These are phyloP conservation scores for Magnaporthiopsis incrustans DNA, from an alignment of 2,329 filamentous ascomycete genomes.

Conservation along the genomic window DNA sequence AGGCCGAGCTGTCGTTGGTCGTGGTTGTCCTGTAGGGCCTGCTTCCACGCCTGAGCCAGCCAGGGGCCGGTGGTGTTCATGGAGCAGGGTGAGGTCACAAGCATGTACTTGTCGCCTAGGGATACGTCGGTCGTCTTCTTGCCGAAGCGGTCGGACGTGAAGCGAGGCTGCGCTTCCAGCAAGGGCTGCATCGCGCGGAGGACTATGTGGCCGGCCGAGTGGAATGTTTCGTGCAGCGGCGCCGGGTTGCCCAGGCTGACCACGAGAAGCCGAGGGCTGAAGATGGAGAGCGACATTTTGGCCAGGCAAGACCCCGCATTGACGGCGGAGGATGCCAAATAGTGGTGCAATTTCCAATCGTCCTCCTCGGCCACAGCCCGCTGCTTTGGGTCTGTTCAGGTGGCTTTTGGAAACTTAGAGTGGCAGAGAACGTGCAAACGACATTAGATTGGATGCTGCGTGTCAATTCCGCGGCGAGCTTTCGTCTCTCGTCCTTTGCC, in stretches of 20 bases:
- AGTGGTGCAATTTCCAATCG: not conserved
- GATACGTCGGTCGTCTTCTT: constrained; percentile 44
- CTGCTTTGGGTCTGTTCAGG: not conserved
- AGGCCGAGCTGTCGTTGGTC: constrained; percentile 35
- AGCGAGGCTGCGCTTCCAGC: constrained; percentile 40
- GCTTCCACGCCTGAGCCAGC: constrained; percentile 56
- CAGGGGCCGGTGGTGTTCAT: constrained; percentile 83
- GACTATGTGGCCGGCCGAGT: constrained; percentile 79
- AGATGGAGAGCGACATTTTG: constrained; percentile 8
- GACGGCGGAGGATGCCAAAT: not conserved
- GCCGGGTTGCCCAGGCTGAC: constrained; percentile 82
- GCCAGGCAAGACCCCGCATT: no score
- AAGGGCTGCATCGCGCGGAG: constrained; percentile 51
- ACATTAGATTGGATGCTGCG: not conserved
- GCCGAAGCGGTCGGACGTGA: constrained; percentile 37
- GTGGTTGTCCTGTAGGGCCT: constrained; percentile 32
- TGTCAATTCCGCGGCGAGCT: not conserved
- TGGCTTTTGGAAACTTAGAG: not conserved
- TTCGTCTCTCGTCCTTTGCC: not conserved
- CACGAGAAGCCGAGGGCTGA: constrained; percentile 57
- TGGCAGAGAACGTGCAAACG: not conserved
- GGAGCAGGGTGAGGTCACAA: constrained; percentile 65
- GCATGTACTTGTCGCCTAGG: constrained; percentile 45
- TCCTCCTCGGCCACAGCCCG: not conserved
- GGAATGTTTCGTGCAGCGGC: constrained; percentile 68